Percentiles rank a stretch among this genome's conserved stretches.
phyloP scores from a whole-genome alignment of 1,139 yeast genomes.

The Suhomyces chickasaworum region DNA sequence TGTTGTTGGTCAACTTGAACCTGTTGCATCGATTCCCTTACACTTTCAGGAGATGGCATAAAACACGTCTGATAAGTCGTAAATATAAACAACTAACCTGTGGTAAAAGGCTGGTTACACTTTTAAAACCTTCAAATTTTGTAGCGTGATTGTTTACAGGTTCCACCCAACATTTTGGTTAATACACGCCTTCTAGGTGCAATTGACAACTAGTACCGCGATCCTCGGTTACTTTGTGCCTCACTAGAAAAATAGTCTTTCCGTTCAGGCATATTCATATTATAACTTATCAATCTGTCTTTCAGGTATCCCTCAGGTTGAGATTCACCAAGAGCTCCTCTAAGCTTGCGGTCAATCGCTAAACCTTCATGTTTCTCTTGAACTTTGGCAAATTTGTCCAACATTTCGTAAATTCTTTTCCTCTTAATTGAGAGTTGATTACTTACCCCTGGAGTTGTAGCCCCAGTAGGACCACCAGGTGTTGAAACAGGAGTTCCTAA shows the following conservation, averaged over 20 bases:
- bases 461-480: slow-evolving; percentile 19
- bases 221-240: slow-evolving; percentile 2
- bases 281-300: slow-evolving; percentile 16
- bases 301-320: slow-evolving; percentile 6
- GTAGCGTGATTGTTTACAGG: slow-evolving; percentile 12
- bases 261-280: slow-evolving; percentile 14
- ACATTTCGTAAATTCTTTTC: slow-evolving; percentile 52
- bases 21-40: slow-evolving; percentile 12
- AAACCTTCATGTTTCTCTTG: slow-evolving; percentile 56
- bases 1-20: slow-evolving; percentile 16
- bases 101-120: slow-evolving; percentile 11
- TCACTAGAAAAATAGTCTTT: slow-evolving; percentile 19
- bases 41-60: slow-evolving; percentile 13
- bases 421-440: slow-evolving; percentile 44
- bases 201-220: background rate
- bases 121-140: slow-evolving; percentile 13
- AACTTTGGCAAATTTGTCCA: slow-evolving; percentile 60
- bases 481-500: slow-evolving; percentile 29
- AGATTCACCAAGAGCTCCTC: slow-evolving; percentile 8
- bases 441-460: slow-evolving; percentile 20
- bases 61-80: slow-evolving; percentile 8
- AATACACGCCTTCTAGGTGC: background rate
- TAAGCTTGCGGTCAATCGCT: slow-evolving; percentile 14
- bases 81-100: slow-evolving; percentile 15
- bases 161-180: background rate